These are phyloP conservation scores for Saccharomycopsis babjevae DNA, from an alignment of 805 yeast species.

Conservation along the genomic window DNA sequence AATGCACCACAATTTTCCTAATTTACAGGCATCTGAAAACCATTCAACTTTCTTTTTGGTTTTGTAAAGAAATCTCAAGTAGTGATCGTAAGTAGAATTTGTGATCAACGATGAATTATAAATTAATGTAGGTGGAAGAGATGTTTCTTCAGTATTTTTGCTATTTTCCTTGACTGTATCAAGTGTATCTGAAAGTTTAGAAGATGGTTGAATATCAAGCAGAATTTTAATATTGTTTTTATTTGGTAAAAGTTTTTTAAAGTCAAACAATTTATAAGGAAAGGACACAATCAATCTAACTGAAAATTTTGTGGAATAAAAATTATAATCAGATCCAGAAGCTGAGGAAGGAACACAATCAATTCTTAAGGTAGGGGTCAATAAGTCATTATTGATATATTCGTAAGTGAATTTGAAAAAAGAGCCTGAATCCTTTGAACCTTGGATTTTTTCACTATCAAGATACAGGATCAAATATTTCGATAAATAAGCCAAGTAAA, in stretches of 20 bases:
- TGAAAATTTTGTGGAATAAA: conserved; percentile 36
- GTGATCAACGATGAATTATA: conserved; percentile 77
- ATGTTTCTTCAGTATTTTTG: neutral
- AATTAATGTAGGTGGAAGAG: conserved; percentile 55
- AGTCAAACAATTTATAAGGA: conserved; percentile 60
- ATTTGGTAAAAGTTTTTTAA: conserved; percentile 67
- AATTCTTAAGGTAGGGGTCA: conserved; percentile 65
- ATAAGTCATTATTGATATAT: conserved; percentile 62
- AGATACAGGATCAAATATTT: conserved; percentile 51
- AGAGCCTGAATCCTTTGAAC: neutral
- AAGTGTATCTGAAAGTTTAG: conserved; percentile 22
- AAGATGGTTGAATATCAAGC: conserved; percentile 17
- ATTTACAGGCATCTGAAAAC: conserved; percentile 75
- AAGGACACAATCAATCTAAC: conserved; percentile 68
- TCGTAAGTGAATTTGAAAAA: conserved; percentile 48
- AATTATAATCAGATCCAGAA: conserved; percentile 38
- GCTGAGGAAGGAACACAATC: conserved; percentile 43
- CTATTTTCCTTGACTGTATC: neutral
- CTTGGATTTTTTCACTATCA: conserved; percentile 27
- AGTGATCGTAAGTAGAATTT: conserved; percentile 56
- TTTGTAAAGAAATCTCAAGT: conserved; percentile 66
- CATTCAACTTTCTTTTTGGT: conserved; percentile 67
- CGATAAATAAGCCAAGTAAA: conserved; percentile 72
- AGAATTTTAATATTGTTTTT: conserved; percentile 75
- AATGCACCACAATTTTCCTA: conserved; percentile 83